Conservation (phyloP, 176 grass and related monocot species). For the Triticum urartu region DNA sequence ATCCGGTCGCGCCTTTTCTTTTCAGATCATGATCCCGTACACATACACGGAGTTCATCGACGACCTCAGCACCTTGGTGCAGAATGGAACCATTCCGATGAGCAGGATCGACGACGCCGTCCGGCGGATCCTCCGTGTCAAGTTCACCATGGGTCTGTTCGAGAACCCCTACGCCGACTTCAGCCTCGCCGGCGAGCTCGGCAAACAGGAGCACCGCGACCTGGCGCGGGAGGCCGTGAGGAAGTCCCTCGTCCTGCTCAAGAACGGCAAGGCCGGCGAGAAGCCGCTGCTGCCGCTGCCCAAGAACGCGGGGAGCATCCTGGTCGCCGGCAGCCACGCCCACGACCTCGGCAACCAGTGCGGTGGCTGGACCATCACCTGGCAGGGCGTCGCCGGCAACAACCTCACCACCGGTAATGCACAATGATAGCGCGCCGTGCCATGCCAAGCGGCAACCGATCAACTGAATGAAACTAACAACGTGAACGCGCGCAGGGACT, state of each 20-base stretch:
- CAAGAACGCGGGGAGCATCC: constrained; percentile 45
- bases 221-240: constrained; percentile 73
- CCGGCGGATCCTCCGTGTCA: constrained; percentile 51
- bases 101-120: constrained; percentile 69
- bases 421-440: background rate
- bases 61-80: background rate
- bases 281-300: constrained; percentile 48
- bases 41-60: constrained; percentile 36
- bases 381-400: constrained; percentile 54
- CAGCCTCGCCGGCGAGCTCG: constrained; percentile 50
- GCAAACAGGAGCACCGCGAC: constrained; percentile 66
- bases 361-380: constrained; percentile 77
- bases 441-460: background rate
- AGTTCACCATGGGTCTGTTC: constrained; percentile 64
- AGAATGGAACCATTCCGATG: constrained; percentile 33
- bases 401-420: background rate
- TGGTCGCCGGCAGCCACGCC: constrained; percentile 60
- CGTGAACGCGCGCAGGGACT: constrained; percentile 20
- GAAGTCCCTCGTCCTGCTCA: constrained; percentile 61
- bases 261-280: constrained; percentile 52
- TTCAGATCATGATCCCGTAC: constrained; percentile 33
- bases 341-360: constrained; percentile 72
- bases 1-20: background rate
- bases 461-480: background rate
- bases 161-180: constrained; percentile 54